phyloP scores from a whole-genome alignment of 768 basidiomycete genomes.

The Agrocybe pediades region DNA sequence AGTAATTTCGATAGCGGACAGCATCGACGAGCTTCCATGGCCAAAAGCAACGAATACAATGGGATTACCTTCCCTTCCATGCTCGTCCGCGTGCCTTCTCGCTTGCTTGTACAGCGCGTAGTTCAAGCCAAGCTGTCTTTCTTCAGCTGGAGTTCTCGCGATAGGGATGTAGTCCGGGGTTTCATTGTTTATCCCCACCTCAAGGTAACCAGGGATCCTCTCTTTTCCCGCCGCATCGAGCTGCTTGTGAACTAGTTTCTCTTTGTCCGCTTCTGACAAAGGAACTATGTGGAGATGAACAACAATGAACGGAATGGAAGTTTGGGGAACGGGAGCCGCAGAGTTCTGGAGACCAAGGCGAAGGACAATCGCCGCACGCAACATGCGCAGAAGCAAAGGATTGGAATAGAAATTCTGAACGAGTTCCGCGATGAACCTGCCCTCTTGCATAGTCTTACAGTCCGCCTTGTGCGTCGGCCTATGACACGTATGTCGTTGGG shows the following conservation, averaged over 20 bases:
- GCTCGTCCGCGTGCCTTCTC: not conserved
- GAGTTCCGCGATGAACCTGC: conserved; percentile 1
- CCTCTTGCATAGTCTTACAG: not conserved
- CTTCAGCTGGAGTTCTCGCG: not conserved
- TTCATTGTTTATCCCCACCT: conserved; percentile 6
- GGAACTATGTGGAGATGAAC: conserved; percentile 10
- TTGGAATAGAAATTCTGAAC: not conserved
- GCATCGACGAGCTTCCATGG: conserved; percentile 1
- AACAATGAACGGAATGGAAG: not conserved
- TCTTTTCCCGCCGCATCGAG: conserved; percentile 2
- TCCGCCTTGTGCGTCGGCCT: conserved; percentile 11
- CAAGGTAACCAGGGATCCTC: conserved; percentile 7
- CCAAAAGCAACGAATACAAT: conserved; percentile 10
- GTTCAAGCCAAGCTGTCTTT: not conserved
- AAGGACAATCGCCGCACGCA: conserved; percentile 7
- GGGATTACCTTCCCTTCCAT: conserved; percentile 4
- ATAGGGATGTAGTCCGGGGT: conserved; percentile 4
- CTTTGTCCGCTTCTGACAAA: not conserved
- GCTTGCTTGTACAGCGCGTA: conserved; percentile 5
- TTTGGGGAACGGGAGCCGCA: not conserved
- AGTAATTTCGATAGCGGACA: conserved; percentile 7
- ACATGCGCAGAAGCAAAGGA: conserved; percentile 3
- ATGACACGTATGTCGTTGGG: not conserved
- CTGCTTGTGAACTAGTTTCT: not conserved
- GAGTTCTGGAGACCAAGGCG: conserved; percentile 1